These are phyloP conservation scores for Silene uniflora DNA, from an alignment of 148 eudicot species.

Conservation along the genomic window DNA sequence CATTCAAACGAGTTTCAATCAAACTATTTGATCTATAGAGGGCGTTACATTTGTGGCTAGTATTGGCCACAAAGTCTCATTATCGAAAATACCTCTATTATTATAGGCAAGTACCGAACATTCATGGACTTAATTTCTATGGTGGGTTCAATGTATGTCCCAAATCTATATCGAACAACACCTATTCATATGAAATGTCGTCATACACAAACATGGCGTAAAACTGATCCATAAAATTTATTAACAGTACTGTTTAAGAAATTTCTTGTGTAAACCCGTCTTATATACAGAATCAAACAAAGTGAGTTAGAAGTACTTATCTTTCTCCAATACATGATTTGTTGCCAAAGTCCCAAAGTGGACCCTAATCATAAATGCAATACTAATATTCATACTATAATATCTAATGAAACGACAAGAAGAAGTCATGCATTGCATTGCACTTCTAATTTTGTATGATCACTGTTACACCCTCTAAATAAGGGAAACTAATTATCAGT, in stretches of 20 bases:
- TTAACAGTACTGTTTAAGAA: no score
- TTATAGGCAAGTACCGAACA: neutral
- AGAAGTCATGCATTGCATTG: neutral
- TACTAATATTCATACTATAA: neutral
- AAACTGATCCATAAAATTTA: no score
- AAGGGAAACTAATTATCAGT: neutral
- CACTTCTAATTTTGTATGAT: conserved; percentile 3
- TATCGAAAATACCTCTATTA: no score
- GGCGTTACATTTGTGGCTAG: neutral
- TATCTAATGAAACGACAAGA: conserved; percentile 17
- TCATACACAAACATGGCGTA: no score
- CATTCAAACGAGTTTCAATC: neutral
- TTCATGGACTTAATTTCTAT: neutral
- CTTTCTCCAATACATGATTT: neutral
- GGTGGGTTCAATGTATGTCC: neutral
- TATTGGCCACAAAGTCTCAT: neutral
- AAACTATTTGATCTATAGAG: neutral
- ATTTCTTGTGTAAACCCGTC: no score
- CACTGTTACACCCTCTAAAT: conserved; percentile 7
- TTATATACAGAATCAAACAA: no score
- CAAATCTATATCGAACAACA: no score
- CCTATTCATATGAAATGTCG: no score
- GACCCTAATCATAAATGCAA: conserved; percentile 1
- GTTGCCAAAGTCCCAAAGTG: conserved; percentile 11
- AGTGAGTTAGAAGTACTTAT: no score